Evolutionary conservation across 176 grass and related monocot species (phyloP), one percentile per base, ranked within the genome.

Genomic region (Dendrocalamus sinicus): DNA sequence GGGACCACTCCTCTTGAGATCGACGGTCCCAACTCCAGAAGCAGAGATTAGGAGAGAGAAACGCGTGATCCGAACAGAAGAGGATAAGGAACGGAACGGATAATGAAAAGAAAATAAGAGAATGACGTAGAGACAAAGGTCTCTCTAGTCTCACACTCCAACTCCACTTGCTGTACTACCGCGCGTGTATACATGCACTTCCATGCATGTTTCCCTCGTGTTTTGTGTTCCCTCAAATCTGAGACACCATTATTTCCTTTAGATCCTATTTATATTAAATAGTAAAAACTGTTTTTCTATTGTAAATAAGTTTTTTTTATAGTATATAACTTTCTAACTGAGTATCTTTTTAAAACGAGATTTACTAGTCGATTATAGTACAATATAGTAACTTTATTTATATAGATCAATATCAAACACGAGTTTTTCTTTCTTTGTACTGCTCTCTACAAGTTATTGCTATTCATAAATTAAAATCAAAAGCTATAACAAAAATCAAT

Each of bases 1-100:
- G 44, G 73, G 81, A 84, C 87, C 80, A 89, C 67, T 62, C n/a
- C 19, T 78, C 73, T 78, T 59, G 86, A 82, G 79, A 88, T 83
- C 63, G 71, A 77, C 40, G 40, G 40, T 88, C 65, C 72, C 79
- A 51, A 83, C 30, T 15, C 12, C 0, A 51, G 48, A 14, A 1
- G 5, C 13, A 5, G 43, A 83, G 10, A 61, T 2, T 72, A 65
- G 58, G 78, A 80, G 5, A 19, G 52, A 10, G 68, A 83, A n/a
- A 48, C 23, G 11, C 12, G 19, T 54, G 60, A 28, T 65, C 58
- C 71, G 12, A 63, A 50, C 9, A n/a, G 12, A 12, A 20, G 37
- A 26, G 5, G 19, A 16, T 9, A 44, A 19, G 14, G 62, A 66
- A 12, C 14, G 50, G 22, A 23, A 67, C 44, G 67, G 67, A 54